A percentile compares a stretch with the other conserved stretches of the same genome.
Conservation (phyloP, 2,329 filamentous ascomycete species). For the Ophiocordyceps camponoti-leonardi region DNA sequence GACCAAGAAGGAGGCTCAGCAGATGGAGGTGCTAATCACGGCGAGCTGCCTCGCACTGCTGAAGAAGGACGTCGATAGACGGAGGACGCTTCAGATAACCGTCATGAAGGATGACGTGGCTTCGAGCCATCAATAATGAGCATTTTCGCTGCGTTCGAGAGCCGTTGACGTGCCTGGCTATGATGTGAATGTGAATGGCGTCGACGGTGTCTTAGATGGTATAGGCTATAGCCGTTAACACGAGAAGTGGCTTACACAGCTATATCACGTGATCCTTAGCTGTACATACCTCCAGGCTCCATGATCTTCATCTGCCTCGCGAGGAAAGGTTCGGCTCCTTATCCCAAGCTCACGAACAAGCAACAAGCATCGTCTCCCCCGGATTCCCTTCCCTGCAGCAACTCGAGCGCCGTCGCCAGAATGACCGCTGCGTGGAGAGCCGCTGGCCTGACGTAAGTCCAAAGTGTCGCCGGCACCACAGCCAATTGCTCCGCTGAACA, state of each 20-base stretch:
- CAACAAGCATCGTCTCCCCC: constrained; percentile 8
- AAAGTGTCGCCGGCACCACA: constrained; percentile 15
- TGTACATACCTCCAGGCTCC: too few species aligned
- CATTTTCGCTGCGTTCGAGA: not conserved
- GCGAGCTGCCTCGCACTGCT: constrained; percentile 42
- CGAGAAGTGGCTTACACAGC: not conserved
- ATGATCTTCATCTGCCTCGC: not conserved
- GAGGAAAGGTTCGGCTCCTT: not conserved
- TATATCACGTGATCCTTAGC: not conserved
- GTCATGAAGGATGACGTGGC: constrained; percentile 18
- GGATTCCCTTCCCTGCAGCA: constrained; percentile 9
- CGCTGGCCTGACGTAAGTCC: constrained; percentile 80
- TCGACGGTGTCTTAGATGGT: too few species aligned
- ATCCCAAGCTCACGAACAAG: constrained; percentile 5
- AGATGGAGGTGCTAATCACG: constrained; percentile 33
- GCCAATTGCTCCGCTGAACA: not conserved
- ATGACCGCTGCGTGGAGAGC: constrained; percentile 99
- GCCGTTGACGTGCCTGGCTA: not conserved
- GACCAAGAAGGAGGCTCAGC: constrained; percentile 13
- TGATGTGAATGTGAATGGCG: not conserved
- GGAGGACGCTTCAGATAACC: constrained; percentile 31
- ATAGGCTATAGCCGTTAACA: too few species aligned
- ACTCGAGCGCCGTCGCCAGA: constrained; percentile 33
- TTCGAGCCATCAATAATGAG: constrained; percentile 2
- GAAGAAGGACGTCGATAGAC: constrained; percentile 47